These are phyloP conservation scores for Fraxinus quadrangulata DNA, from an alignment of 257 asterid genomes.

Conservation along the genomic window DNA sequence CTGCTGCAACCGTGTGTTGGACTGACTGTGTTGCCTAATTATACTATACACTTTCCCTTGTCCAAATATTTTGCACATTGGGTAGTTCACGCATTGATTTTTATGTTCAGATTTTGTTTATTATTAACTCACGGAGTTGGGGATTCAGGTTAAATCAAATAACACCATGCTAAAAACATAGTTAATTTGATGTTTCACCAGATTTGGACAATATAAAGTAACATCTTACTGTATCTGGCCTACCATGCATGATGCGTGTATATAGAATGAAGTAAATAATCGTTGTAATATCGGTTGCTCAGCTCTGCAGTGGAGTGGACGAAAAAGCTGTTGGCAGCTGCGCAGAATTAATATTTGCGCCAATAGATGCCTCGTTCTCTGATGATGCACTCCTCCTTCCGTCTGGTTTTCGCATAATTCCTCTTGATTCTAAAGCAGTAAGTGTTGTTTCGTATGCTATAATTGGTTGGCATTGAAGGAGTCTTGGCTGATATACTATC, in stretches of 20 bases:
- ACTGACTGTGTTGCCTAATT: background rate
- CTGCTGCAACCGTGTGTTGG: background rate
- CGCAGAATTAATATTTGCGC: slow-evolving; percentile 92
- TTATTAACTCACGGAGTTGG: background rate
- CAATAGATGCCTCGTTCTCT: slow-evolving; percentile 92
- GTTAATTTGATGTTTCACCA: background rate
- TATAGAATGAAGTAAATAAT: background rate
- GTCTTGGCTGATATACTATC: background rate
- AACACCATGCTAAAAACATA: too few relatives aligned
- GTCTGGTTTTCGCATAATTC: slow-evolving; percentile 93
- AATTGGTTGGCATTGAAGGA: background rate
- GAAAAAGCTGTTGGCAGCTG: slow-evolving; percentile 78
- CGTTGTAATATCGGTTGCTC: slow-evolving; percentile 24
- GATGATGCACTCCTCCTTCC: slow-evolving; percentile 98
- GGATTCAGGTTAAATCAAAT: background rate
- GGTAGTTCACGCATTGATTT: background rate
- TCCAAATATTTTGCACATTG: background rate
- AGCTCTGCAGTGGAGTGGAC: slow-evolving; percentile 93
- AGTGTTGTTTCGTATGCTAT: slow-evolving; percentile 9
- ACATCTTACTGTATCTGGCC: background rate
- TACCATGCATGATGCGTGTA: background rate
- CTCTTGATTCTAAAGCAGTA: slow-evolving; percentile 74
- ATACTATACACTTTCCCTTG: background rate
- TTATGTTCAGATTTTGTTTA: background rate
- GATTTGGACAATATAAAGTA: background rate